Evolutionary conservation across 306 rosid species (phyloP).

Genomic region (Cicer chorassanicum): DNA sequence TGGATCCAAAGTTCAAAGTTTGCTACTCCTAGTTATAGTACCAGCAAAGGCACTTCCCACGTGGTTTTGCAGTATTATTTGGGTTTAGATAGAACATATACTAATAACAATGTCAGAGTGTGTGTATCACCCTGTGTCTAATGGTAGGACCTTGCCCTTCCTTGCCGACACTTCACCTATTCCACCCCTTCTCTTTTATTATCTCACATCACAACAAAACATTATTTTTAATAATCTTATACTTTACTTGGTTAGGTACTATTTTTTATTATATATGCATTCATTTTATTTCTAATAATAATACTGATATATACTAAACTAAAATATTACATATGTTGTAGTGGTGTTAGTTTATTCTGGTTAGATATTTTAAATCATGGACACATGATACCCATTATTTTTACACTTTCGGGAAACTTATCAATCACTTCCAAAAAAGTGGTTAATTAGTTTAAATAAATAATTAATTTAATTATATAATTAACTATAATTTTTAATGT

Average conservation of each 20-base stretch:
- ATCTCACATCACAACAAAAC: conserved; percentile 51
- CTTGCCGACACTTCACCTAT: conserved; percentile 72
- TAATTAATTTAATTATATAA: too few species aligned
- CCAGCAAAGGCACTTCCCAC: conserved; percentile 50
- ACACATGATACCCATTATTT: too few species aligned
- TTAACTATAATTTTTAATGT: too few species aligned
- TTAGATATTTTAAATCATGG: too few species aligned
- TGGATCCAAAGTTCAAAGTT: conserved; percentile 42
- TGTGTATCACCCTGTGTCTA: conserved; percentile 40
- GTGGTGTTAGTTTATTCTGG: background rate
- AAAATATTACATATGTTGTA: background rate
- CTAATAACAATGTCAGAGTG: background rate
- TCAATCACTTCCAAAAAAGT: too few species aligned
- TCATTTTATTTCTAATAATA: background rate
- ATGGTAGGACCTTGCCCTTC: conserved; percentile 46
- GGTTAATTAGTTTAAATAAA: too few species aligned
- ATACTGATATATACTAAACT: background rate
- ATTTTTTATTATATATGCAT: background rate
- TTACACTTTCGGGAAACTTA: too few species aligned
- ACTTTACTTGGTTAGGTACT: background rate
- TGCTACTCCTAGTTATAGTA: background rate
- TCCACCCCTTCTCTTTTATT: conserved; percentile 39
- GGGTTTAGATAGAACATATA: conserved; percentile 23
- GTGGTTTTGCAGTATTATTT: conserved; percentile 52
- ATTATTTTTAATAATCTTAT: background rate